Evolutionary conservation across 192 early-diverging fungal genomes (phyloP).

Genomic region (Diversispora epigaea): DNA sequence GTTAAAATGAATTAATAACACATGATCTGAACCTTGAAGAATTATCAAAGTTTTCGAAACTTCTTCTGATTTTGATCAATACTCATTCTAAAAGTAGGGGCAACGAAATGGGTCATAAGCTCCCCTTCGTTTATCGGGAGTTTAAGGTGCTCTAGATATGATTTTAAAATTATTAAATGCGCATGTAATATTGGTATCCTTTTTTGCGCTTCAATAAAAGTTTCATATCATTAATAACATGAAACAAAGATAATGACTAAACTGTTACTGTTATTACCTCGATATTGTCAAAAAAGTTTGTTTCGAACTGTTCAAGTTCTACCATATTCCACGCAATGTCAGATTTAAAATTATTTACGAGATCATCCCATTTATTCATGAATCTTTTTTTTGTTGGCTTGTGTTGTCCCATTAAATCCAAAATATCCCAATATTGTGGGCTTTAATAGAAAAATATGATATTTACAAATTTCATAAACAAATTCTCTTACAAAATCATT

Average conservation of each 20-base stretch:
- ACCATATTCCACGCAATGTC: constrained; percentile 10
- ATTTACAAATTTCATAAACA: constrained; percentile 17
- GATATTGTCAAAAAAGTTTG: constrained; percentile 25
- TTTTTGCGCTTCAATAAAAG: constrained; percentile 20
- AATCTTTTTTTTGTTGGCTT: constrained; percentile 26
- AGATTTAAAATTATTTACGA: constrained; percentile 17
- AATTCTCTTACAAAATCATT: constrained; percentile 8
- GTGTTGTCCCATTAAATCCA: constrained; percentile 14
- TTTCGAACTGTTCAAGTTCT: constrained; percentile 3
- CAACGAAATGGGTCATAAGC: no score
- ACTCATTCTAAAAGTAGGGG: no score
- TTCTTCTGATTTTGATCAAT: no score
- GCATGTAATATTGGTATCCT: no score
- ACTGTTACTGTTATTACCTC: constrained; percentile 1
- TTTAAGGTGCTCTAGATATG: no score
- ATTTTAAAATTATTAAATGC: no score
- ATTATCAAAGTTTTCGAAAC: constrained; percentile 19
- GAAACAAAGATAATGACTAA: constrained; percentile 30
- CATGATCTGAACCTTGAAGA: constrained; percentile 12
- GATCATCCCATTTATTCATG: not conserved
- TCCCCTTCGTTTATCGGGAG: no score
- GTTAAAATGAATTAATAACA: constrained; percentile 4
- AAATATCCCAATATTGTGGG: constrained; percentile 13
- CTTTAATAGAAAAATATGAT: constrained; percentile 16
- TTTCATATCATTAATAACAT: not conserved